phyloP scores from a whole-genome alignment of 148 eudicot species.

The Rhododendron ovatum region DNA sequence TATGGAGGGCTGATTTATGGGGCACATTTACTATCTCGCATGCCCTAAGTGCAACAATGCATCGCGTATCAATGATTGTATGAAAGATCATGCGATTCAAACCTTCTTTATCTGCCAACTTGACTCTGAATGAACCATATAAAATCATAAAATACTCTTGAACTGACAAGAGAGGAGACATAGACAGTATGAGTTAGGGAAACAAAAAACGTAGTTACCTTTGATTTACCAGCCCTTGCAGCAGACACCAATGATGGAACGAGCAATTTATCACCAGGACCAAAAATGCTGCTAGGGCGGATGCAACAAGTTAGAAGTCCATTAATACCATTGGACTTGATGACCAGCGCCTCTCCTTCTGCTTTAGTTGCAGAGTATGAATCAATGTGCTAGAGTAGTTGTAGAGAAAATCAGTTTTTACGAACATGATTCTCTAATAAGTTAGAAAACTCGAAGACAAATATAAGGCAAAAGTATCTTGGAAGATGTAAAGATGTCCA shows the following conservation, averaged over 20 bases:
- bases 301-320: conserved; percentile 94
- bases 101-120: not conserved
- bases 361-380: conserved; percentile 90
- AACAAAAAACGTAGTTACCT: conserved; percentile 39
- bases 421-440: not conserved
- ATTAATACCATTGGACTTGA: conserved; percentile 73
- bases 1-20: not conserved
- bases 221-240: conserved; percentile 90
- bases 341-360: conserved; percentile 82
- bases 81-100: not conserved
- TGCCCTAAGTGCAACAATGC: not conserved
- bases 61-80: not conserved
- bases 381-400: conserved; percentile 70
- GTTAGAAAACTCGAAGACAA: not conserved
- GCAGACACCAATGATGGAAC: conserved; percentile 87
- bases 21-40: not conserved
- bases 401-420: not conserved
- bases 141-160: not conserved
- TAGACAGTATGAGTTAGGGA: not conserved
- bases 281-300: conserved; percentile 93
- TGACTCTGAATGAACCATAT: not conserved
- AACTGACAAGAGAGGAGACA: not conserved
- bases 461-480: not conserved
- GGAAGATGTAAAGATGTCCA: not conserved
- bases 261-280: conserved; percentile 92